Evolutionary conservation across 352 stramenopile genomes (phyloP).

Genomic region (Phytophthora rubi): DNA sequence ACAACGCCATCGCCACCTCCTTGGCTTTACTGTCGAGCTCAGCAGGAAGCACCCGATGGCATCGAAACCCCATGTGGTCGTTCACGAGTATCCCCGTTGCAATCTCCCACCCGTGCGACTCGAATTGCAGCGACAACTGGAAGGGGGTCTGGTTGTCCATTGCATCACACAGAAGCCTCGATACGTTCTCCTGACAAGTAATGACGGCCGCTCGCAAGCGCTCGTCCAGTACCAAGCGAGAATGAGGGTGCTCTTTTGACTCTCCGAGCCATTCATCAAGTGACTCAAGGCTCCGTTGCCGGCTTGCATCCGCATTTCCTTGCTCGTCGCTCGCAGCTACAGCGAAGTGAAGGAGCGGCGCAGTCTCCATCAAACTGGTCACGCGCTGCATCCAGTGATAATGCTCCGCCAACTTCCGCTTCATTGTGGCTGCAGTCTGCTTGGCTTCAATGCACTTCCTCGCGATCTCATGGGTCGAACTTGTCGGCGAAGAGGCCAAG

Average conservation of each 20-base stretch:
- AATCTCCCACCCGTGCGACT: constrained; percentile 57
- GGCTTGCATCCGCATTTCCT: background rate
- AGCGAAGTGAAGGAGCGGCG: constrained; percentile 54
- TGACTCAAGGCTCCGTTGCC: constrained; percentile 15
- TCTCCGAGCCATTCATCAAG: constrained; percentile 39
- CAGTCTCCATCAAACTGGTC: constrained; percentile 53
- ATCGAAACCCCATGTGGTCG: constrained; percentile 55
- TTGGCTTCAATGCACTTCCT: constrained; percentile 48
- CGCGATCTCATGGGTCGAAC: constrained; percentile 11
- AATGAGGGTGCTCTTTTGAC: constrained; percentile 23
- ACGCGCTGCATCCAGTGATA: constrained; percentile 52
- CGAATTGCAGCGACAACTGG: constrained; percentile 44
- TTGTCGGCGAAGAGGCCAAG: constrained; percentile 18
- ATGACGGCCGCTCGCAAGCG: constrained; percentile 35
- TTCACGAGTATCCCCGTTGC: constrained; percentile 44
- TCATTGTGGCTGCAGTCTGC: constrained; percentile 41
- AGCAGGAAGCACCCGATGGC: constrained; percentile 40
- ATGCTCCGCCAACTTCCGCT: constrained; percentile 60
- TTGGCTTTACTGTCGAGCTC: constrained; percentile 14
- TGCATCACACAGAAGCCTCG: constrained; percentile 45
- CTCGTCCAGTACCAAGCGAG: constrained; percentile 41
- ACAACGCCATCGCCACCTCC: constrained; percentile 53
- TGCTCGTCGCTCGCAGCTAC: background rate
- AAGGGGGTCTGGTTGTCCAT: constrained; percentile 11
- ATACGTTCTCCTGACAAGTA: constrained; percentile 40